Conservation (phyloP, 1,284 basidiomycete species). For the Athelia psychrophila region DNA sequence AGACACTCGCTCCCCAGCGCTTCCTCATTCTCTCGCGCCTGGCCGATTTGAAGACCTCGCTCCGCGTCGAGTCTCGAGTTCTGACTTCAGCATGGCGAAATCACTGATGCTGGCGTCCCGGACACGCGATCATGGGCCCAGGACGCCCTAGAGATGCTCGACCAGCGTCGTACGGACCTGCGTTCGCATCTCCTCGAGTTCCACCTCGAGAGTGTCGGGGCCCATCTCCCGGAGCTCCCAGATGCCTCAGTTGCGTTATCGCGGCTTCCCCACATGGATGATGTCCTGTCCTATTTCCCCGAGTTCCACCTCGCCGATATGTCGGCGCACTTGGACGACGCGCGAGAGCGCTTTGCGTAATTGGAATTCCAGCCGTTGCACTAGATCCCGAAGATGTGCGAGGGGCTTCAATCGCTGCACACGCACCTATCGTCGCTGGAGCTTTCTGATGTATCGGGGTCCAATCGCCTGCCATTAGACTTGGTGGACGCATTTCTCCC, state of each 20-base stretch:
- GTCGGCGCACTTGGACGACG: background rate
- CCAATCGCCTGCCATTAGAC: slow-evolving; percentile 48
- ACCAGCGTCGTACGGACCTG: slow-evolving; percentile 64
- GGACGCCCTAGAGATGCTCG: slow-evolving; percentile 66
- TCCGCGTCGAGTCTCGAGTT: slow-evolving; percentile 41
- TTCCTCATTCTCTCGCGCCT: slow-evolving; percentile 70
- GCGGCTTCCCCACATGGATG: background rate
- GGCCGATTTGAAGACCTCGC: slow-evolving; percentile 62
- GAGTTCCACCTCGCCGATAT: background rate
- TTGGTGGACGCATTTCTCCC: slow-evolving; percentile 56
- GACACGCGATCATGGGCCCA: slow-evolving; percentile 61
- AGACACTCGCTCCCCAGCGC: slow-evolving; percentile 62
- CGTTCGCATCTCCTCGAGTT: slow-evolving; percentile 64
- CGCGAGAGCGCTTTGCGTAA: background rate
- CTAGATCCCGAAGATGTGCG: slow-evolving; percentile 56
- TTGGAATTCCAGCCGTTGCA: slow-evolving; percentile 33
- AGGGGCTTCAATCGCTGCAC: slow-evolving; percentile 59
- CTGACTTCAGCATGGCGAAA: slow-evolving; percentile 28
- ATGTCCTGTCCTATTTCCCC: background rate
- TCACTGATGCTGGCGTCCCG: slow-evolving; percentile 19
- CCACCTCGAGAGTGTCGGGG: slow-evolving; percentile 46
- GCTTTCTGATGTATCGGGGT: slow-evolving; percentile 34
- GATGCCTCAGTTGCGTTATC: slow-evolving; percentile 9
- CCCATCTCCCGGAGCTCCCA: slow-evolving; percentile 31
- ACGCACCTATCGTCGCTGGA: slow-evolving; percentile 60